Evolutionary conservation across 2,329 filamentous ascomycete species (phyloP).

Genomic region (Paecilomyces dactylethromorphus): DNA sequence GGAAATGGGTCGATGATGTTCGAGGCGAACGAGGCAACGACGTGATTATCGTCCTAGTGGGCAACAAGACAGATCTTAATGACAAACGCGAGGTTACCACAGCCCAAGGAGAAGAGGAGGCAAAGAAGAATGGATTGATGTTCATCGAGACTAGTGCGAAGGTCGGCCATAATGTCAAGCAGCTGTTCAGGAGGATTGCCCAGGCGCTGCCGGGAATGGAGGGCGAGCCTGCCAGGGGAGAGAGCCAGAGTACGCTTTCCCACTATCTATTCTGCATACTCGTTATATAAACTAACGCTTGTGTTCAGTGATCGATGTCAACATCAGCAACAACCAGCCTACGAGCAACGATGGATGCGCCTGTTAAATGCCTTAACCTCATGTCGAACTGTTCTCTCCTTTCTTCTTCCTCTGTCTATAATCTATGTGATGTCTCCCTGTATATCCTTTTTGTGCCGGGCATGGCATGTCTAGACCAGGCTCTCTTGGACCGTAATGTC

Average conservation of each 20-base stretch:
- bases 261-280: conserved; percentile 1
- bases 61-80: conserved; percentile 98
- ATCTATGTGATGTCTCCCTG: conserved; percentile 11
- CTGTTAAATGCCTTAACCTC: conserved; percentile 41
- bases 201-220: conserved; percentile 98
- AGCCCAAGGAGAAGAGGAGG: conserved; percentile 93
- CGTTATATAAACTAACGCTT: not conserved
- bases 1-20: conserved; percentile 99
- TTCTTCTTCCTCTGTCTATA: conserved; percentile 20
- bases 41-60: conserved; percentile 96
- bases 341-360: conserved; percentile 67
- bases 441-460: conserved; percentile 13
- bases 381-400: conserved; percentile 7
- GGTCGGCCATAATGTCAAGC: conserved; percentile 96
- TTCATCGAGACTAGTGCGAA: conserved; percentile 99
- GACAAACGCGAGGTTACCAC: conserved; percentile 98
- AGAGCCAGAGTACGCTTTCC: conserved; percentile 66
- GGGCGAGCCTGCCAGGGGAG: conserved; percentile 70
- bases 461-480: not conserved
- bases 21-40: conserved; percentile 94
- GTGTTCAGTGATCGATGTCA: conserved; percentile 81
- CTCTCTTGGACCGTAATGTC: not conserved
- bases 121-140: conserved; percentile 96
- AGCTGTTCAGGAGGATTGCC: conserved; percentile 93
- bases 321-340: conserved; percentile 65